These are phyloP conservation scores for Basipetospora chlamydospora DNA, from an alignment of 2,329 filamentous ascomycete species.

Conservation along the genomic window DNA sequence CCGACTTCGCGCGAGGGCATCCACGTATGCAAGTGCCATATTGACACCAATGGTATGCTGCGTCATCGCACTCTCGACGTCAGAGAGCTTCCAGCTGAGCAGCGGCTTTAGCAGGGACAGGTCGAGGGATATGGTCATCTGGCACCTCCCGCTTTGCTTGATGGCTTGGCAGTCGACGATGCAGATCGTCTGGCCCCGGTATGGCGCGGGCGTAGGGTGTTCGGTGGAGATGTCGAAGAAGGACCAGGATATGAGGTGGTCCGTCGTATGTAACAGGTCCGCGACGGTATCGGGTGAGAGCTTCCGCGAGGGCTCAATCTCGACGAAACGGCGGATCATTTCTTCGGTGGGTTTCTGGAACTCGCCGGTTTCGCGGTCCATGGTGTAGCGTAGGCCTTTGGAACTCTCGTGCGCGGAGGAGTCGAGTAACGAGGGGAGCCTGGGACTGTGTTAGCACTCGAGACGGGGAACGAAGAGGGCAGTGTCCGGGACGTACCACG, in stretches of 20 bases:
- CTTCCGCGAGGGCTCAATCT: not conserved
- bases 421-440: not conserved
- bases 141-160: not conserved
- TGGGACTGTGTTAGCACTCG: not conserved
- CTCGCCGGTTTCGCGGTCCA: not conserved
- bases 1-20: slow-evolving; percentile 1
- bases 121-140: slow-evolving; percentile 2
- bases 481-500: slow-evolving; percentile 5
- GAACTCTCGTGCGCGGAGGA: slow-evolving; percentile 2
- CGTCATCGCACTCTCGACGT: not conserved
- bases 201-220: not conserved
- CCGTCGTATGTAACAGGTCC: not conserved
- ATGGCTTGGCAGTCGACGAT: slow-evolving; percentile 3
- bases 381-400: not conserved
- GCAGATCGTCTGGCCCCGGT: slow-evolving; percentile 1
- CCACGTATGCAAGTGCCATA: slow-evolving; percentile 1
- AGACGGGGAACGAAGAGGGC: not conserved
- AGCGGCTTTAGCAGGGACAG: not conserved
- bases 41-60: slow-evolving; percentile 3
- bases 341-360: not conserved
- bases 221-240: not conserved
- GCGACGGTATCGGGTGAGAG: not conserved
- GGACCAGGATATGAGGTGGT: slow-evolving; percentile 3
- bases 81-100: not conserved
- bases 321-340: slow-evolving; percentile 1